Evolutionary conservation across 805 yeast species (phyloP).

Genomic region (Saccharomycopsis capsularis): DNA sequence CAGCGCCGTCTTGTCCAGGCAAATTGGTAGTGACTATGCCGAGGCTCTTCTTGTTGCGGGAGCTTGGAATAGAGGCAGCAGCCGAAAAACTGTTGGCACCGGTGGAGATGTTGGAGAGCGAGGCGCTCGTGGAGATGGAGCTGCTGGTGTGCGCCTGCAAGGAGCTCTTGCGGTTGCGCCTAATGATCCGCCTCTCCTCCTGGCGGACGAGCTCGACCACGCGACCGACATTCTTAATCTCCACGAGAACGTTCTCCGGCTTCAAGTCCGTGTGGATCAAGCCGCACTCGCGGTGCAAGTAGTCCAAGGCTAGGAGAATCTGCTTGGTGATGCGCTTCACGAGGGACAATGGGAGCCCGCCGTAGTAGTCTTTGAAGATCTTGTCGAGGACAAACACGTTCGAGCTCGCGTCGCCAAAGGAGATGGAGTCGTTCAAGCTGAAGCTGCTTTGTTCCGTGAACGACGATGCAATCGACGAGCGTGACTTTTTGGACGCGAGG

Average conservation of each 20-base stretch:
- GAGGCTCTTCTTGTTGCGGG: background rate
- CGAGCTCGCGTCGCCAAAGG: constrained; percentile 17
- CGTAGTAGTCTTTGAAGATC: constrained; percentile 40
- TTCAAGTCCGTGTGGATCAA: constrained; percentile 68
- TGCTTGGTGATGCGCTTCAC: constrained; percentile 82
- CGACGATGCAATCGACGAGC: constrained; percentile 2
- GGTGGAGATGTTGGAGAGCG: background rate
- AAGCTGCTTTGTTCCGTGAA: background rate
- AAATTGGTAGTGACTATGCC: constrained; percentile 2
- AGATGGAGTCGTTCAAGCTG: constrained; percentile 10
- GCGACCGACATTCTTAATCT: constrained; percentile 76
- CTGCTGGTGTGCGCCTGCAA: background rate
- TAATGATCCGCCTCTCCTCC: constrained; percentile 14
- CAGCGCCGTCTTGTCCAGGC: background rate
- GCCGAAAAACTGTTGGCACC: background rate
- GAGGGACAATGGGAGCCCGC: constrained; percentile 69
- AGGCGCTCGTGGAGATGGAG: background rate
- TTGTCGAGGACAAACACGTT: constrained; percentile 12
- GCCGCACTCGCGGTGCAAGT: constrained; percentile 65
- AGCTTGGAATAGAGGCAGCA: background rate
- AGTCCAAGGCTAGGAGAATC: constrained; percentile 63
- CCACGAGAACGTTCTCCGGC: constrained; percentile 72
- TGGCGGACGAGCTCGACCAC: constrained; percentile 38
- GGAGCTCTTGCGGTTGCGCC: background rate
- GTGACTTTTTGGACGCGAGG: background rate